These are phyloP conservation scores for Bryoglossum gracile DNA, from an alignment of 495 filamentous ascomycete genomes.

Conservation along the genomic window DNA sequence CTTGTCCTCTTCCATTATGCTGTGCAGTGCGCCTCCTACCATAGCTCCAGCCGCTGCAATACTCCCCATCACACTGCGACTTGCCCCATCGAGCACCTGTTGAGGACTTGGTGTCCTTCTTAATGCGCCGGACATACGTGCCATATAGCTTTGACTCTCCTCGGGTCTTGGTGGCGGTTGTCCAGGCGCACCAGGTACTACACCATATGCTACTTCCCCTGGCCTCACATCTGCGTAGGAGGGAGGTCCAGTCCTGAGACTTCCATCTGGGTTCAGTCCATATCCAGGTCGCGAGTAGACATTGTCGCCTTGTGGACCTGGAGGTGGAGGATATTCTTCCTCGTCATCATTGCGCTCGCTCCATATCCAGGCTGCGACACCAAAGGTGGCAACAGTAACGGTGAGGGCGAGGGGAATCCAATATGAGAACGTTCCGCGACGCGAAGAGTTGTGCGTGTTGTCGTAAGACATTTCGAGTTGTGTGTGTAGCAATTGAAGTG, in stretches of 20 bases:
- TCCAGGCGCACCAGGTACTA: conserved; percentile 8
- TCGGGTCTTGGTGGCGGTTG: conserved; percentile 34
- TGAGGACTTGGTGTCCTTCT: conserved; percentile 84
- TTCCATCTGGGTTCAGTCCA: conserved; percentile 36
- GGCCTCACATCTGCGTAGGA: conserved; percentile 30
- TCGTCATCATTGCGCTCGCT: conserved; percentile 73
- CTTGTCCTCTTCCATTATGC: conserved; percentile 78
- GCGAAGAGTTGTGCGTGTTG: conserved; percentile 51
- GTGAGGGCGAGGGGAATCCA: conserved; percentile 83
- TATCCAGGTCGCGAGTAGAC: conserved; percentile 36
- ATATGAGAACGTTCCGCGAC: conserved; percentile 66
- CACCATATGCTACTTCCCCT: conserved; percentile 31
- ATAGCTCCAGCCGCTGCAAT: conserved; percentile 77
- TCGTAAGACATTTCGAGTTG: conserved; percentile 61
- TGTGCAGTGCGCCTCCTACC: conserved; percentile 69
- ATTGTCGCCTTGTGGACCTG: conserved; percentile 8
- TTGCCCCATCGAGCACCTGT: conserved; percentile 74
- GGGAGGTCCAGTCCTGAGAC: conserved; percentile 32
- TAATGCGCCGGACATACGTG: conserved; percentile 74
- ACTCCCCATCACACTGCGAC: conserved; percentile 66
- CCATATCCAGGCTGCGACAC: conserved; percentile 87
- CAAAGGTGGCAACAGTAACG: conserved; percentile 74
- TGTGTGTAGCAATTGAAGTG: not conserved
- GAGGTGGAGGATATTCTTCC: conserved; percentile 43
- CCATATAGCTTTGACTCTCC: conserved; percentile 53